Base-by-base conservation (phyloP, 371 early-diverging fungal species). In the Mortierella sp. region DNA sequence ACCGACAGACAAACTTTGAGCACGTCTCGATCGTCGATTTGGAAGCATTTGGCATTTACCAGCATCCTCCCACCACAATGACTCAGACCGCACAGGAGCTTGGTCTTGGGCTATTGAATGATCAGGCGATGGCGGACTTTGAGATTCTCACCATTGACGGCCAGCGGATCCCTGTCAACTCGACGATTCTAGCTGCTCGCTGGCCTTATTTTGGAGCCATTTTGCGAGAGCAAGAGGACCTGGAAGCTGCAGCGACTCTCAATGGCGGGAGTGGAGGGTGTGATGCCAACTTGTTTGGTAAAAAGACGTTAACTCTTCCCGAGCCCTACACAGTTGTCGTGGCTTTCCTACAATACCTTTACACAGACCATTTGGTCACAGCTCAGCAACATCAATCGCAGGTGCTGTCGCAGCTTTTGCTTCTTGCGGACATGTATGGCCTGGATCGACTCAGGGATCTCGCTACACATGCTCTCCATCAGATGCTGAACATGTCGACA, bases 1-100 rank as follows among this genome's bases (percentile, higher is more conserved):
- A 88, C 54, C 87, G 94, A 24, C 90, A 89, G 58, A 83, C 90
- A 43, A 94, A 93, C 72, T 94, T 90, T 81, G 82, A 87, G 60
- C 91, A 94, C 64, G 78, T 91, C 24, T 86, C 90, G 14, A 78
- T 87, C 5, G 86, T 94, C 0, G 87, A 92, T 49, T 59, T 93
- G 58, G 90, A 92, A 61, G 89, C 93, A 0, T 89, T 92, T 64
- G 94, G 94, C 8, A 85, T 90, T 31, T 89, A 88, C 66, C 82
- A 84, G 14, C 82, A 82, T 18, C 85, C 89, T 2, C 80, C 79
- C 3, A 79, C 87, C 5, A 84, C 86, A 9, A 83, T 82, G 68
- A 76, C 86, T 12, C 81, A 86, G 7, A 80, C 84, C 21, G 84
- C 86, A 9, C 88, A 87, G 58, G 91, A 91, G 46, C 68, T 92